A percentile compares a stretch with the other conserved stretches of the same genome.
Conservation (phyloP, 169 alveolate genomes). For the Eimeria zaria region DNA sequence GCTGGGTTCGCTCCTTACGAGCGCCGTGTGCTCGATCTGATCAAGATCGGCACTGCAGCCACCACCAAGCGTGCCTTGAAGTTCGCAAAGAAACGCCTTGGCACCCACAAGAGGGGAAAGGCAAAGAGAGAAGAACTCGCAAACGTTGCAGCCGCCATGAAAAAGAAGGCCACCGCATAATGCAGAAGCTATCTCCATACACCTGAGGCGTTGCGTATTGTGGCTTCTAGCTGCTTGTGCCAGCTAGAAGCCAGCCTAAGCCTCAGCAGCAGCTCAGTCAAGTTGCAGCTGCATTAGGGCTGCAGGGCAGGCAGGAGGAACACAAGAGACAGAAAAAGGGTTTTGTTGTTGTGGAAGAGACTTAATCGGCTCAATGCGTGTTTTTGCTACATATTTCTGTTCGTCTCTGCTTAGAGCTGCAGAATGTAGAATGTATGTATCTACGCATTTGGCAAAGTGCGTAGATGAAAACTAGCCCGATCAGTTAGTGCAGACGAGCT, state of each 20-base stretch:
- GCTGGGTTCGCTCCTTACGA: slow-evolving; percentile 99
- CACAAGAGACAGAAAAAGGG: too few relatives aligned
- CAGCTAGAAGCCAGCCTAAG: neutral
- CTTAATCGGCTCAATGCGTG: neutral
- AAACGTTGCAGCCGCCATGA: slow-evolving; percentile 69
- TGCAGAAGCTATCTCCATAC: neutral
- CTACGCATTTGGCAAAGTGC: too few relatives aligned
- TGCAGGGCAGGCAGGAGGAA: slow-evolving; percentile 1
- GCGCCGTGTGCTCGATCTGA: slow-evolving; percentile 98
- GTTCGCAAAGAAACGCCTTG: slow-evolving; percentile 99
- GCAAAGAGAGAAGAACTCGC: slow-evolving; percentile 94
- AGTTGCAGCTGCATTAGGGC: slow-evolving; percentile 27
- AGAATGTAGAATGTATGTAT: too few relatives aligned
- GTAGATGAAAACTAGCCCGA: neutral
- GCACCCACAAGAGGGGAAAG: slow-evolving; percentile 99
- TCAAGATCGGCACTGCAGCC: slow-evolving; percentile 99
- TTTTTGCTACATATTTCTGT: neutral
- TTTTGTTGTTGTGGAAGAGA: neutral
- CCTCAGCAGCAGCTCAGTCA: neutral
- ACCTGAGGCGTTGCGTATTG: neutral
- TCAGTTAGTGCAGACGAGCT: neutral
- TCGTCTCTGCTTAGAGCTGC: neutral
- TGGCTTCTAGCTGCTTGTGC: neutral
- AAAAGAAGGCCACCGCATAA: slow-evolving; percentile 77
- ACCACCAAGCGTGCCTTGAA: slow-evolving; percentile 99